These are phyloP conservation scores for Mollisia scopiformis DNA, from an alignment of 2,329 filamentous ascomycete species.

Conservation along the genomic window DNA sequence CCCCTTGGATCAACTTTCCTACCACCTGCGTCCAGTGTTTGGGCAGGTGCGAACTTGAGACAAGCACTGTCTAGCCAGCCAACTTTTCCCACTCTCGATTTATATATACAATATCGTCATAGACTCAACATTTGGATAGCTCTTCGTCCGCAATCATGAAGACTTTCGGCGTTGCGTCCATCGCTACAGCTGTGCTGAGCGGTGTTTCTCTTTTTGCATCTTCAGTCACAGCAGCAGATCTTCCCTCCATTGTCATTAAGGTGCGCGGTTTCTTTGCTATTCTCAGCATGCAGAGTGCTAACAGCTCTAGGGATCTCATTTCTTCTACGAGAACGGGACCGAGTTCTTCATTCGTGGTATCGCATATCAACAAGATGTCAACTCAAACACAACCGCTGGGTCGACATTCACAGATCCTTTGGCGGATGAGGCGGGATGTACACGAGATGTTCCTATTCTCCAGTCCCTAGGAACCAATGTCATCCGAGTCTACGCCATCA, in stretches of 20 bases:
- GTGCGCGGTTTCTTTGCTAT: conserved; percentile 19
- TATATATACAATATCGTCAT: background rate
- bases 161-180: conserved; percentile 48
- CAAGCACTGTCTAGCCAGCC: conserved; percentile 8
- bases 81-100: background rate
- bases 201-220: conserved; percentile 55
- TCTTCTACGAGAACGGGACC: conserved; percentile 57
- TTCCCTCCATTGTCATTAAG: conserved; percentile 56
- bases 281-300: background rate
- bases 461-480: conserved; percentile 82
- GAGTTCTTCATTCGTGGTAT: conserved; percentile 95
- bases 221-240: conserved; percentile 54
- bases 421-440: conserved; percentile 70
- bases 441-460: conserved; percentile 84
- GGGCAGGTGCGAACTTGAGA: conserved; percentile 16
- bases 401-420: conserved; percentile 80
- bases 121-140: background rate
- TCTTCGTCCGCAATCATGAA: conserved; percentile 50
- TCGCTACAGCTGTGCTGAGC: conserved; percentile 46
- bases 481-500: conserved; percentile 92
- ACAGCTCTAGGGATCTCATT: conserved; percentile 37
- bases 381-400: conserved; percentile 52
- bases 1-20: background rate
- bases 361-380: conserved; percentile 87
- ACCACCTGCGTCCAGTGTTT: conserved; percentile 6